Evolutionary conservation across 768 basidiomycete genomes (phyloP).

Genomic region (Leccinum pellstonianum): DNA sequence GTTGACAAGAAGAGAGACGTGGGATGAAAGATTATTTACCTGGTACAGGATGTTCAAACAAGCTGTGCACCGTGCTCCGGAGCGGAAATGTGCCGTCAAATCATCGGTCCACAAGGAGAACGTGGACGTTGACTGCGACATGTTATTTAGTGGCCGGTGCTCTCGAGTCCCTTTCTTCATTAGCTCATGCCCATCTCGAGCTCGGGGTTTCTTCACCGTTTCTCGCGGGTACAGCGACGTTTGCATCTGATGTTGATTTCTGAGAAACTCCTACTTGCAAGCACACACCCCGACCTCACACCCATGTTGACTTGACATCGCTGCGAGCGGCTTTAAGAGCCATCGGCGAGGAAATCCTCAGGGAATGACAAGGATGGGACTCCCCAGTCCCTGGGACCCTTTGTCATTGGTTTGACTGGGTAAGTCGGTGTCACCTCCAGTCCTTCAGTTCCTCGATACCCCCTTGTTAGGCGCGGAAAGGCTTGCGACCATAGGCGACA

Average conservation of each 20-base stretch:
- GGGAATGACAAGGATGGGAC: slow-evolving; percentile 44
- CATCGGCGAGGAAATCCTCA: slow-evolving; percentile 55
- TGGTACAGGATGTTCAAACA: no score
- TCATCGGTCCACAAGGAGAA: no score
- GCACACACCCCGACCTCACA: slow-evolving; percentile 82
- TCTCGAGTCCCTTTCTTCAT: slow-evolving; percentile 74
- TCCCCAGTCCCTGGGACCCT: slow-evolving; percentile 66
- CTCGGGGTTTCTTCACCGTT: slow-evolving; percentile 81
- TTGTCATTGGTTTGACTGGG: slow-evolving; percentile 84
- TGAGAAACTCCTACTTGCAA: background rate
- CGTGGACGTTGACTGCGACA: no score
- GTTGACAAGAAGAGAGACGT: no score
- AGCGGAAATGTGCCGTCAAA: no score
- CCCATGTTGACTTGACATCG: slow-evolving; percentile 53
- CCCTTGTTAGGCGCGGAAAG: slow-evolving; percentile 65
- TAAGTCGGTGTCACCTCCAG: slow-evolving; percentile 30
- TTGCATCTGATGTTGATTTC: background rate
- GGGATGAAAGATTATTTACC: no score
- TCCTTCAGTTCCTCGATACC: background rate
- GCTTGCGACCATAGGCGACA: slow-evolving; percentile 77
- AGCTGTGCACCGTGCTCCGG: no score
- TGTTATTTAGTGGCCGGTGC: slow-evolving; percentile 68
- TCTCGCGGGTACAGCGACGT: slow-evolving; percentile 48
- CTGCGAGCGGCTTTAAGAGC: slow-evolving; percentile 53
- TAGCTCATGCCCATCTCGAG: slow-evolving; percentile 77